Conservation (phyloP, 2,329 filamentous ascomycete genomes). For the Arthroderma sp. region DNA sequence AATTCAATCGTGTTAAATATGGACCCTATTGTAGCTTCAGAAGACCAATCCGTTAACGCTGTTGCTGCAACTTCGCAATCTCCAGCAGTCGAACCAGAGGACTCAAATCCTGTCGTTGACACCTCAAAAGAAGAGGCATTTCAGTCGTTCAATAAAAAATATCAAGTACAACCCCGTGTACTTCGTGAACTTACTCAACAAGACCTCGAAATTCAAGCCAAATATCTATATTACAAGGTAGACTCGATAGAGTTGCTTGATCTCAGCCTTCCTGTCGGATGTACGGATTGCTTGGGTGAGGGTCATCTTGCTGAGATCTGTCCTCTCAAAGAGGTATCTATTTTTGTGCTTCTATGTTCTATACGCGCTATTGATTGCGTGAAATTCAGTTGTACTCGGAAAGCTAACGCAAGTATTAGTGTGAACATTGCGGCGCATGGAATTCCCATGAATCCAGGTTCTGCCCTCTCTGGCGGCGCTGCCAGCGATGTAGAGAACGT, state of each 20-base stretch:
- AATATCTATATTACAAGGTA: conserved; percentile 27
- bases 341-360: neutral
- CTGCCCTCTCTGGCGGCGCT: conserved; percentile 30
- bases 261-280: conserved; percentile 28
- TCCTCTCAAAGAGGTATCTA: conserved; percentile 29
- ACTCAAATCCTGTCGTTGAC: no score
- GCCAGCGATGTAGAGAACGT: conserved; percentile 46
- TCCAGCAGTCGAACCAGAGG: no score
- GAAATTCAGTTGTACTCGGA: neutral
- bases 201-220: conserved; percentile 29
- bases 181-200: conserved; percentile 26
- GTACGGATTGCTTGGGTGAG: conserved; percentile 28
- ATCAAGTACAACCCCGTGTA: conserved; percentile 20
- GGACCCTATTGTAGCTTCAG: conserved; percentile 1
- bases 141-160: conserved; percentile 21
- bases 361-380: neutral
- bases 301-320: conserved; percentile 33
- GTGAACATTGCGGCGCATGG: conserved; percentile 31
- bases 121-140: conserved; percentile 24
- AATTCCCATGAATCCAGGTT: conserved; percentile 26
- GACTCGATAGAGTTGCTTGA: conserved; percentile 25
- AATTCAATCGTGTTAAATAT: conserved; percentile 33
- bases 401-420: conserved; percentile 14
- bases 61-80: no score
- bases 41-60: no score